Conservation (phyloP, 2,329 filamentous ascomycete genomes). For the Trichoderma pleuroti region DNA sequence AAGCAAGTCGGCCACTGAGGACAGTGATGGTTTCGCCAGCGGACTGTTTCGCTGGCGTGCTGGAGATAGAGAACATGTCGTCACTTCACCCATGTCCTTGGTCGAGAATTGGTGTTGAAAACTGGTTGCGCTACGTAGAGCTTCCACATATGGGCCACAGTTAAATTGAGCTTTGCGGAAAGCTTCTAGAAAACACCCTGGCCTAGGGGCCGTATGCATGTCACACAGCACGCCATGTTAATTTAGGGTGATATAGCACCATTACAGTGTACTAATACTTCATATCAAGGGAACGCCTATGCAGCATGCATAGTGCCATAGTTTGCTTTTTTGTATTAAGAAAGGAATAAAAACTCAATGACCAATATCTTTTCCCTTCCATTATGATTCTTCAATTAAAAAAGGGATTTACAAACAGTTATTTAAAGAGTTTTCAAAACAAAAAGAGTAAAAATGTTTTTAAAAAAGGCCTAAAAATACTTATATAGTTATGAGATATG, state of each 20-base stretch:
- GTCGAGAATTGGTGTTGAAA: background rate
- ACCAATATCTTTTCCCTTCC: no score
- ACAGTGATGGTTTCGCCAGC: constrained; percentile 92
- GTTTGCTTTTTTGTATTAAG: no score
- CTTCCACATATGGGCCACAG: background rate
- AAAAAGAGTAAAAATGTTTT: no score
- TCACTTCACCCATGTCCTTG: constrained; percentile 10
- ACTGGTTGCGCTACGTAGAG: background rate
- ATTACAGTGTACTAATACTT: no score
- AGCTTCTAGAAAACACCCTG: constrained; percentile 5
- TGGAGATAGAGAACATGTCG: constrained; percentile 60
- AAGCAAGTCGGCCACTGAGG: constrained; percentile 80
- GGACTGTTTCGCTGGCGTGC: constrained; percentile 89
- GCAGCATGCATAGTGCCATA: no score
- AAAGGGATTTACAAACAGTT: no score
- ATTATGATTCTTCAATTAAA: no score
- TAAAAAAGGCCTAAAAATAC: no score
- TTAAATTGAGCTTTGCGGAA: background rate
- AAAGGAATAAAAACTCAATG: no score
- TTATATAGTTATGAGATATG: background rate
- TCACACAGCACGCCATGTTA: background rate
- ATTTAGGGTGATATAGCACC: no score
- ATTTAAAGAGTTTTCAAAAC: no score
- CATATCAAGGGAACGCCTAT: no score
- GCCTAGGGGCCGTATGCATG: background rate